phyloP scores from a whole-genome alignment of 495 filamentous ascomycete genomes.

The Annulohypoxylon nitens region DNA sequence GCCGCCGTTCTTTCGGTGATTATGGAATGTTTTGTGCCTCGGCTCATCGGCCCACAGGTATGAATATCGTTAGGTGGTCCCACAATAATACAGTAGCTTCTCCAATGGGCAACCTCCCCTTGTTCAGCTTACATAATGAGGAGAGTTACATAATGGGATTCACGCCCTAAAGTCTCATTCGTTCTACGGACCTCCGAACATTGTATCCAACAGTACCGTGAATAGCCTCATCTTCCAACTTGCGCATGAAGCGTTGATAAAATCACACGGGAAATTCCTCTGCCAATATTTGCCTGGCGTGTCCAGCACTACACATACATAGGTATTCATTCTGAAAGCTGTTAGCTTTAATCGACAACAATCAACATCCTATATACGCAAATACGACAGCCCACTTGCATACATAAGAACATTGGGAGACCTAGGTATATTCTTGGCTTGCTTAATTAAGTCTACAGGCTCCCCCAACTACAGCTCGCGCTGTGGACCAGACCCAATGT shows the following conservation, averaged over 20 bases:
- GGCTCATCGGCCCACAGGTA: constrained; percentile 34
- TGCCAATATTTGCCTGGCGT: neutral
- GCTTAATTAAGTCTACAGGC: neutral
- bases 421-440: neutral
- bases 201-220: neutral
- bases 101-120: neutral
- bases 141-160: neutral
- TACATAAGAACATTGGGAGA: neutral
- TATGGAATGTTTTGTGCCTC: constrained; percentile 44
- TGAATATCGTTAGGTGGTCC: constrained; percentile 26
- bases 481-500: neutral
- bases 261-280: no score
- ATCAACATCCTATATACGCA: neutral
- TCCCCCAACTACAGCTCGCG: neutral
- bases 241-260: neutral
- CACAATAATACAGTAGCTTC: constrained; percentile 13
- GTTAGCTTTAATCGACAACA: neutral
- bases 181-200: neutral
- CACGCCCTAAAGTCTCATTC: neutral
- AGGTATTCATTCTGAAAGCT: neutral
- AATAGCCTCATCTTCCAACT: neutral
- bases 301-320: neutral
- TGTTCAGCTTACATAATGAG: neutral
- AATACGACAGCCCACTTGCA: neutral
- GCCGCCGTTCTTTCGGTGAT: constrained; percentile 22